Evolutionary conservation across 2,329 filamentous ascomycete genomes (phyloP).

Genomic region (Penicillium psychrosexuale): DNA sequence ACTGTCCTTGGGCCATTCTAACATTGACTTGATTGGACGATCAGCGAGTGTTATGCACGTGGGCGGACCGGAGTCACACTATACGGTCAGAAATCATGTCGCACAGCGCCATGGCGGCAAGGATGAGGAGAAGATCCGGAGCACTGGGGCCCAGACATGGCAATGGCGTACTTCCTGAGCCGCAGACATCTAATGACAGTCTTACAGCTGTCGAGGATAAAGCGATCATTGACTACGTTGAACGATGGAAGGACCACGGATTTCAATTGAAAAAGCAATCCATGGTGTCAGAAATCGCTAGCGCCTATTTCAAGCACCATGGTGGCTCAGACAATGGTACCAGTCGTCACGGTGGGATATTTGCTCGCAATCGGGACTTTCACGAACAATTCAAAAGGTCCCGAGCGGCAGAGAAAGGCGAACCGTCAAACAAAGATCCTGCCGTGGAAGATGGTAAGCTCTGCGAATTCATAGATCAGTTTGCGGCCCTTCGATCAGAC

Average conservation of each 20-base stretch:
- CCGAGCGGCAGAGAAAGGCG: neutral
- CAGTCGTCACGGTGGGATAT: neutral
- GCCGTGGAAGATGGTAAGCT: neutral
- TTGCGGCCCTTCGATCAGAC: neutral
- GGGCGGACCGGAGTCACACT: too few relatives aligned
- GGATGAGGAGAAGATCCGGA: neutral
- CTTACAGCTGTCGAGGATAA: neutral
- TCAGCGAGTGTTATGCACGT: too few relatives aligned
- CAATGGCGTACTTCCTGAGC: neutral
- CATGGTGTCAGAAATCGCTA: neutral
- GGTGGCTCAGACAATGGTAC: neutral
- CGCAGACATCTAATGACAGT: neutral
- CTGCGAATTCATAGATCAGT: neutral
- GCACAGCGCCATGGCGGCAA: neutral
- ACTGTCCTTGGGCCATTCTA: too few relatives aligned
- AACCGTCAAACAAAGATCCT: neutral
- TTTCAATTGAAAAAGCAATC: neutral
- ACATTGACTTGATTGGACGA: too few relatives aligned
- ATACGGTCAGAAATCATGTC: too few relatives aligned
- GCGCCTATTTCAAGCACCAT: neutral
- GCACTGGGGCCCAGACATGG: neutral
- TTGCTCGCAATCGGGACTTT: neutral
- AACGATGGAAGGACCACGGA: neutral
- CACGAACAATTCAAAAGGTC: neutral
- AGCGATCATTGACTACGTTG: neutral